Evolutionary conservation across 768 basidiomycete genomes (phyloP), one percentile per base, ranked within the genome.

Genomic region (Rhizopogon vesiculosus): DNA sequence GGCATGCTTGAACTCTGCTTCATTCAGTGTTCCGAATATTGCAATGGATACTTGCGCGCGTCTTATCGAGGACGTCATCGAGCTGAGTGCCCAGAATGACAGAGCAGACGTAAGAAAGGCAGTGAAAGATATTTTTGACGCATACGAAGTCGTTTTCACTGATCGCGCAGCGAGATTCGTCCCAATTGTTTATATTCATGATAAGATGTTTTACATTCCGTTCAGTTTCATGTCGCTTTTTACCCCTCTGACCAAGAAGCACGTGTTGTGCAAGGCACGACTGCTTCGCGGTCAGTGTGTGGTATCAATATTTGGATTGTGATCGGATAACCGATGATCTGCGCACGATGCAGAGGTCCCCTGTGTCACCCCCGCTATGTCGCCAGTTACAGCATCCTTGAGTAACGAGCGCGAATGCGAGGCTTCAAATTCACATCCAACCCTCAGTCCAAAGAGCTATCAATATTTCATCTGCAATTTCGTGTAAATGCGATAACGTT

Each of bases 191-290:
- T 53, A 16, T 44, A 52, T 19, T 56, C 55, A 18, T 42, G 35
- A 15, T 38, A 16, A 38, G 10, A 51, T 29, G 31, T 7, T 53
- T 45, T 55, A 62, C 45, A 66, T 12, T 4, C 40, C 45, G 28
- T 51, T 16, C 58, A 93, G 91, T 49, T 94, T 93, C 63, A 77
- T 79, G 15, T 75, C 76, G 3, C 89, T 89, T 15, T 76, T 94
- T 10, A 84, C 87, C 6, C 91, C 92, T 1, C 85, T 83, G 2
- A 83, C 83, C 39, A 85, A 81, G 62, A 91, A 88, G 69, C 89
- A 90, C 64, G 78, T 93, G 84, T 85, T 56, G 78, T 82, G 46
- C 73, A 69, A 25, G 53, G 38, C 22, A 55, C 31, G 13, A 31
- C 19, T 48, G 4, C 46, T 48, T 48, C 31, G 7, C 46, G 46